Base-by-base conservation (phyloP, 805 yeast species). In the Blastobotrys muscicola region DNA sequence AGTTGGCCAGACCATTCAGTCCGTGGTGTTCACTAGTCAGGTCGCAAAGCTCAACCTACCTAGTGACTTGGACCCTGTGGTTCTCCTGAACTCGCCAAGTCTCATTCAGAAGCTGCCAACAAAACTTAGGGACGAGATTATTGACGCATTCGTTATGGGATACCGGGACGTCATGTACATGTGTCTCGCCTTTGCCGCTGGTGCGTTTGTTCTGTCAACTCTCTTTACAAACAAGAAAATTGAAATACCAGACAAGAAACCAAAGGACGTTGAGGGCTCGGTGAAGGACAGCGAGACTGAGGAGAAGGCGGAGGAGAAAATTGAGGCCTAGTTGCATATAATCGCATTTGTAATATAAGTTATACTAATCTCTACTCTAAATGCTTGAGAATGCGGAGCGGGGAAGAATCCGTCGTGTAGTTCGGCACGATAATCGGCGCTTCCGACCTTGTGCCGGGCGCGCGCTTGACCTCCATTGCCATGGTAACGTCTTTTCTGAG, bases 1-100 rank as follows among this genome's bases (percentile, higher is more conserved):
- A 29, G 50, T 73, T 23, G 65, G 69, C 1, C 72, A 70, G 42
- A 59, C 67, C 3, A 64, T 69, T 7, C 70, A 65, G 52, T 56
- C 64, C 8, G 51, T 61, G 2, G 54, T 61, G 2, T 48, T 62
- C 47, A 58, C 46, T 48, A 11, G 41, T 3, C 41, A 43, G 30
- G 30, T 50, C 11, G 12, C 36, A 3, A 23, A 13, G 12, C 9
- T 36, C 13, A 36, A 38, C 16, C 9, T 39, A 3, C 35, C 40
- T 8, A 4, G 16, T 13, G 13, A 29, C n/a, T 20, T 29, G 8
- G 33, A 13, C 23, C 33, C 33, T 7, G 12, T n/a, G 8, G 14
- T 6, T 11, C 36, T 45, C 16, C 39, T 45, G 11, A 45, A 45
- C 36, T 39, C 41, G 9, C 49, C 49, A n/a, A 44, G 32, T 6